phyloP scores from a whole-genome alignment of 345 rosid genomes.

The Orychophragmus violaceus region DNA sequence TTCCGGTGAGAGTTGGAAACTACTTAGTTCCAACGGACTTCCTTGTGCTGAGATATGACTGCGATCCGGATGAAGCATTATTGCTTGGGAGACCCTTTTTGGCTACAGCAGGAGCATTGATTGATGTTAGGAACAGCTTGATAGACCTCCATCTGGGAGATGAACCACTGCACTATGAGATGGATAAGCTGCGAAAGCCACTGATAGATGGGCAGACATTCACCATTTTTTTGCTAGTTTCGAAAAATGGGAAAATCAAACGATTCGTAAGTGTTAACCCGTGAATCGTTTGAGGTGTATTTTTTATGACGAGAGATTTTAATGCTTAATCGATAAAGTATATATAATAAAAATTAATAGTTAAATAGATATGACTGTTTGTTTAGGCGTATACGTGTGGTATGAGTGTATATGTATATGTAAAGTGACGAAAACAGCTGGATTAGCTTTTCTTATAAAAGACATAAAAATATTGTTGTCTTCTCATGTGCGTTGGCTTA shows the following conservation, averaged over 20 bases:
- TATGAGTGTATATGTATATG: constrained; percentile 3
- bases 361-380: constrained; percentile 15
- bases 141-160: too few relatives aligned
- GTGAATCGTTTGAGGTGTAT: constrained; percentile 26
- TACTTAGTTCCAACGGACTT: too few relatives aligned
- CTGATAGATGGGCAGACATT: too few relatives aligned
- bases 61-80: too few relatives aligned
- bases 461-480: not conserved
- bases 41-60: too few relatives aligned
- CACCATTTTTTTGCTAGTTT: not conserved
- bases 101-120: too few relatives aligned
- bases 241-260: not conserved
- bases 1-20: too few relatives aligned
- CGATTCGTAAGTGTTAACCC: constrained; percentile 21
- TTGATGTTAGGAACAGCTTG: too few relatives aligned
- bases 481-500: constrained; percentile 12
- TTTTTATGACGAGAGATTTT: constrained; percentile 9
- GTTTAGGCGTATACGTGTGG: constrained; percentile 15
- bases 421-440: constrained; percentile 16
- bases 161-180: too few relatives aligned
- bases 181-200: too few relatives aligned
- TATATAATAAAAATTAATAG: not conserved
- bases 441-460: constrained; percentile 5
- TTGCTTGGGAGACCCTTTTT: too few relatives aligned
- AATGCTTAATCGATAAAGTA: not conserved